phyloP scores from a whole-genome alignment of 2,329 filamentous ascomycete genomes.

The Corinectria fuckeliana region DNA sequence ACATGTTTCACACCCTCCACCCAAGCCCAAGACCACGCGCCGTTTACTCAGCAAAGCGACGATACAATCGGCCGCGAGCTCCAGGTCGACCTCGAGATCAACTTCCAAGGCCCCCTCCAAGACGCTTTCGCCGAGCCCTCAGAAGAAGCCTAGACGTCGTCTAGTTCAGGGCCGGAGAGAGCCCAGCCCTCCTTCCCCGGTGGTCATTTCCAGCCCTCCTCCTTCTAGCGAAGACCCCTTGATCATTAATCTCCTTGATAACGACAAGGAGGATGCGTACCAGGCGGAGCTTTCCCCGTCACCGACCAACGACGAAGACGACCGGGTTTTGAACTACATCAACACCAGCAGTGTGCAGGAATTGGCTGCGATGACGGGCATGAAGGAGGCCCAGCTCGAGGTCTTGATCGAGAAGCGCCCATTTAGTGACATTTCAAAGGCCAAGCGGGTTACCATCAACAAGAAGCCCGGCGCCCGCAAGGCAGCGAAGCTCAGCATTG shows the following conservation, averaged over 20 bases:
- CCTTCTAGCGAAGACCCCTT: slow-evolving; percentile 45
- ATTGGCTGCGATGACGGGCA: slow-evolving; percentile 81
- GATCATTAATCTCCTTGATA: slow-evolving; percentile 46
- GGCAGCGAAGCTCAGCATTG: slow-evolving; percentile 55
- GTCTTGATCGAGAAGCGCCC: slow-evolving; percentile 76
- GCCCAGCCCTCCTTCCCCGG: slow-evolving; percentile 33
- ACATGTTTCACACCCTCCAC: slow-evolving; percentile 7
- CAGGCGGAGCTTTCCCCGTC: slow-evolving; percentile 44
- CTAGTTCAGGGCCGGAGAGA: slow-evolving; percentile 46
- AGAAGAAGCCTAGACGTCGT: slow-evolving; percentile 43
- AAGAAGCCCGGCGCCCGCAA: slow-evolving; percentile 56
- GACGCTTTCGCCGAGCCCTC: slow-evolving; percentile 37
- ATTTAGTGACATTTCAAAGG: slow-evolving; percentile 70
- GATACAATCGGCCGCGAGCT: slow-evolving; percentile 29
- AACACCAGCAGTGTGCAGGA: slow-evolving; percentile 79
- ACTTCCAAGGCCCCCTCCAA: slow-evolving; percentile 27
- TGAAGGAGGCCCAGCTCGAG: slow-evolving; percentile 72
- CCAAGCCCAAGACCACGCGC: slow-evolving; percentile 36
- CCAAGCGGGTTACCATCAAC: slow-evolving; percentile 67
- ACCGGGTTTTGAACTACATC: slow-evolving; percentile 75
- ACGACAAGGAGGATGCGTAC: slow-evolving; percentile 52
- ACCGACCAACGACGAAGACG: slow-evolving; percentile 42
- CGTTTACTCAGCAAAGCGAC: slow-evolving; percentile 43
- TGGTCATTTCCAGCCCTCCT: slow-evolving; percentile 27
- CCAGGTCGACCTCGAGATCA: slow-evolving; percentile 14